Evolutionary conservation across 1,284 basidiomycete species (phyloP).

Genomic region (Ustilago tritici): DNA sequence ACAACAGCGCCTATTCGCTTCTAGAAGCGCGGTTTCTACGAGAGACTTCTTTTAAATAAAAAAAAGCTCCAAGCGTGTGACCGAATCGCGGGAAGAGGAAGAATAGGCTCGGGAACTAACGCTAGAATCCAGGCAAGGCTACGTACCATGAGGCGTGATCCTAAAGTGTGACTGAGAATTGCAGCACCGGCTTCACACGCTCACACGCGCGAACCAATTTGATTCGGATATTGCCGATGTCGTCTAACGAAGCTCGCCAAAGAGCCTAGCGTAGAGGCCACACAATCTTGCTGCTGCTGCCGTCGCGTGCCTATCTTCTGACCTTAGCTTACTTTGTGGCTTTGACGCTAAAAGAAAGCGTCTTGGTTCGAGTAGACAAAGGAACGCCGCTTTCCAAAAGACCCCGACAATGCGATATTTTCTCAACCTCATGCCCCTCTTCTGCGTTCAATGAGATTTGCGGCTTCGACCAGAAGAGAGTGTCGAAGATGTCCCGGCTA

Average conservation of each 20-base stretch:
- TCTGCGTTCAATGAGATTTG: not conserved
- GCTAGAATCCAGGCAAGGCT: not conserved
- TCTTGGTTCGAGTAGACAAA: not conserved
- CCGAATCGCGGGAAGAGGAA: not conserved
- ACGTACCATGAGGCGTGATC: not conserved
- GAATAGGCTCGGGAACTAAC: not conserved
- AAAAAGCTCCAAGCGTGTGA: not conserved
- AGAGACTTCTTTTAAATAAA: no score
- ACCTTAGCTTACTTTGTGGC: not conserved
- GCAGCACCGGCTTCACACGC: not conserved
- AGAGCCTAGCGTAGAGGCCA: not conserved
- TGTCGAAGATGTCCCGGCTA: not conserved
- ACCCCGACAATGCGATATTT: not conserved
- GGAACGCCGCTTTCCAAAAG: slow-evolving; percentile 10
- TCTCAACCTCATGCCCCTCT: not conserved
- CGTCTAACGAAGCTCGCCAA: slow-evolving; percentile 10
- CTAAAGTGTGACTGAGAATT: not conserved
- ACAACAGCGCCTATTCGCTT: not conserved
- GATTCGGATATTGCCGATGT: not conserved
- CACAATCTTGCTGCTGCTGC: not conserved
- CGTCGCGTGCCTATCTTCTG: slow-evolving; percentile 6
- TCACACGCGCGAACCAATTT: not conserved
- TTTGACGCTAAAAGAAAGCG: not conserved
- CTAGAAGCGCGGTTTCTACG: slow-evolving; percentile 2
- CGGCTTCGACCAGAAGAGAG: not conserved